Percentiles rank a stretch among this genome's conserved stretches.
These are phyloP conservation scores for Poteriospumella lacustris DNA, from an alignment of 108 stramenopile species.

Conservation along the genomic window DNA sequence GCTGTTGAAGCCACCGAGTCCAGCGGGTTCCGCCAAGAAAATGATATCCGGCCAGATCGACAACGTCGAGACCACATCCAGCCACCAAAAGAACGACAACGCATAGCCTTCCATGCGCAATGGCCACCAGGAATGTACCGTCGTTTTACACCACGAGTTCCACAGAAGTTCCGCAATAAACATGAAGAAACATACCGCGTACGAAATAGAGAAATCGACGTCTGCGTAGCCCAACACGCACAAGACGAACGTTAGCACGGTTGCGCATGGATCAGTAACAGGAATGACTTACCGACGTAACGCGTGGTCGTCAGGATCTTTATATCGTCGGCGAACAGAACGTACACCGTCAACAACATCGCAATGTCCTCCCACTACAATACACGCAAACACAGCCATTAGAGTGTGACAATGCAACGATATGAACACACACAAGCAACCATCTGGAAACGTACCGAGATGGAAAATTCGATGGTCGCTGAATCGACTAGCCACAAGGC, in stretches of 20 bases:
- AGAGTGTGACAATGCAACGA: not conserved
- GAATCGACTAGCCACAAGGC: no score
- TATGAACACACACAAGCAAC: no score
- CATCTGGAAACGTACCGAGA: no score
- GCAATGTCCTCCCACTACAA: constrained; percentile 18
- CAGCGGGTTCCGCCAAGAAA: not conserved
- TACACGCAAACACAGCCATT: not conserved
- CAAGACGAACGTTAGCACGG: not conserved
- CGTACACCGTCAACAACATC: not conserved
- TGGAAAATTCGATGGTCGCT: no score
- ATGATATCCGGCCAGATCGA: constrained; percentile 21
- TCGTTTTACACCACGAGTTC: constrained; percentile 13
- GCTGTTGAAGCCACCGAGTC: not conserved
- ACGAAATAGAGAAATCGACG: not conserved
- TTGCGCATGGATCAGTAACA: not conserved
- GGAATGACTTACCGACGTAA: constrained; percentile 13
- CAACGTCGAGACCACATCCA: constrained; percentile 9
- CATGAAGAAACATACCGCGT: not conserved
- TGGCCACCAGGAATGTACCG: not conserved
- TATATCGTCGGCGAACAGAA: constrained; percentile 23
- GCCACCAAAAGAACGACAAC: constrained; percentile 25
- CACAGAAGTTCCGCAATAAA: constrained; percentile 16
- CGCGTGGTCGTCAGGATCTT: not conserved
- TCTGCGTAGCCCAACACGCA: not conserved
- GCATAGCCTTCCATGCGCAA: constrained; percentile 15